These are phyloP conservation scores for Inonotus hispidus DNA, from an alignment of 1,284 basidiomycete genomes.

Conservation along the genomic window DNA sequence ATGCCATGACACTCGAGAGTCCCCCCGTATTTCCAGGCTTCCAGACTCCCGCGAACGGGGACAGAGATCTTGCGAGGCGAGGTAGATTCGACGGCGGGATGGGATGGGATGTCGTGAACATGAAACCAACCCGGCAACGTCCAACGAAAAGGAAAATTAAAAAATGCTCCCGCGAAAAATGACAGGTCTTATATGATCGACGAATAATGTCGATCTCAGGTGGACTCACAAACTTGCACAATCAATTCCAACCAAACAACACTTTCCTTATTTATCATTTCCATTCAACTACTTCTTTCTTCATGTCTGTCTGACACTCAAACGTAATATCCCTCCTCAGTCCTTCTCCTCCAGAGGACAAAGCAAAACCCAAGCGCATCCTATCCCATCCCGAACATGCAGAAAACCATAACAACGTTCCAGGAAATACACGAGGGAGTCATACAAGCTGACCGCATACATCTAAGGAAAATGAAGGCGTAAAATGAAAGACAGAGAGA, in stretches of 20 bases:
- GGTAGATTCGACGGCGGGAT: not conserved
- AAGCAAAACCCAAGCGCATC: not conserved
- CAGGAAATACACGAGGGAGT: conserved; percentile 18
- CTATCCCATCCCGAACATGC: not conserved
- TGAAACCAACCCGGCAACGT: too few species aligned
- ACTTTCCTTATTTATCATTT: too few species aligned
- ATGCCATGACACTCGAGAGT: too few species aligned
- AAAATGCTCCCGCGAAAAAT: not conserved
- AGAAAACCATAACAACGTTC: conserved; percentile 4
- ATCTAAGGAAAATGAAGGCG: conserved; percentile 8
- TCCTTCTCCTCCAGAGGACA: too few species aligned
- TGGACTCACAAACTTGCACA: not conserved
- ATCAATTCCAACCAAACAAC: too few species aligned
- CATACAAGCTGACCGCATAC: conserved; percentile 16
- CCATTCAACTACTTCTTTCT: too few species aligned
- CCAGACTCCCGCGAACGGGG: not conserved
- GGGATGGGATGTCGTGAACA: too few species aligned
- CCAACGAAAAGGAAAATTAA: too few species aligned
- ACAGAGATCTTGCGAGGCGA: too few species aligned
- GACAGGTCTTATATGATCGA: not conserved
- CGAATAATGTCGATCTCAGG: not conserved
- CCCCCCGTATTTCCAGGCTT: too few species aligned
- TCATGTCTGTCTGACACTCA: too few species aligned
- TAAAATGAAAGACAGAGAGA: not conserved
- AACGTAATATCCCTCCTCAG: too few species aligned